phyloP scores from a whole-genome alignment of 2,329 filamentous ascomycete species.

The Parastagonospora avenae region DNA sequence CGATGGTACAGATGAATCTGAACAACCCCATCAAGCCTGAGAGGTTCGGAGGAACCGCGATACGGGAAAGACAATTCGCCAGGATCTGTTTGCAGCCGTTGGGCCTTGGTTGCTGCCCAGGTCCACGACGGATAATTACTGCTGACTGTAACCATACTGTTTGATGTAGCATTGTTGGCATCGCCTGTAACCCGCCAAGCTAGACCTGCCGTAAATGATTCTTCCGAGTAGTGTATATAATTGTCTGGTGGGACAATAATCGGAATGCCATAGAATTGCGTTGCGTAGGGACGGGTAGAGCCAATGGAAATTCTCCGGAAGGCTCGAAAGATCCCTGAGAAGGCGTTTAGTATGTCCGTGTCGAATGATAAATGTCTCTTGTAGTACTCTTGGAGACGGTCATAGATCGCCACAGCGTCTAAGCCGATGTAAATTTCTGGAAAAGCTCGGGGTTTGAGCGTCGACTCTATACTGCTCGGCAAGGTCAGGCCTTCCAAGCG shows the following conservation, averaged over 20 bases:
- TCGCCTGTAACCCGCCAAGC: background rate
- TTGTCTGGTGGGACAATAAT: background rate
- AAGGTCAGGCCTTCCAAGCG: too few species aligned
- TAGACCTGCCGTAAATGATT: background rate
- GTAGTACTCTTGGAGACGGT: background rate
- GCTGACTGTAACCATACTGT: background rate
- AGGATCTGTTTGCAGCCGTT: background rate
- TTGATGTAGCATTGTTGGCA: background rate
- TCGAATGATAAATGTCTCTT: background rate
- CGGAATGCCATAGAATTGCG: conserved; percentile 1
- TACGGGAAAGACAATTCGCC: background rate
- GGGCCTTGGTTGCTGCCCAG: conserved; percentile 1
- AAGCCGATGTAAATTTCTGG: background rate
- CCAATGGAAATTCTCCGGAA: background rate
- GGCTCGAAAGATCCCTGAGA: background rate
- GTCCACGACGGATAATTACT: background rate
- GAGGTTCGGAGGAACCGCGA: background rate
- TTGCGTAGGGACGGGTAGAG: background rate
- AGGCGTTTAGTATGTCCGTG: conserved; percentile 1
- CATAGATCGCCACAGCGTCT: background rate
- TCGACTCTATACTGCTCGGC: too few species aligned
- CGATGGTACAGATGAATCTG: background rate
- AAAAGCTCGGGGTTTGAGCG: background rate
- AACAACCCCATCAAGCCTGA: too few species aligned
- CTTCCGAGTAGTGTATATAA: too few species aligned